phyloP scores from a whole-genome alignment of 2,329 filamentous ascomycete genomes.

The Ophiostoma sp. region DNA sequence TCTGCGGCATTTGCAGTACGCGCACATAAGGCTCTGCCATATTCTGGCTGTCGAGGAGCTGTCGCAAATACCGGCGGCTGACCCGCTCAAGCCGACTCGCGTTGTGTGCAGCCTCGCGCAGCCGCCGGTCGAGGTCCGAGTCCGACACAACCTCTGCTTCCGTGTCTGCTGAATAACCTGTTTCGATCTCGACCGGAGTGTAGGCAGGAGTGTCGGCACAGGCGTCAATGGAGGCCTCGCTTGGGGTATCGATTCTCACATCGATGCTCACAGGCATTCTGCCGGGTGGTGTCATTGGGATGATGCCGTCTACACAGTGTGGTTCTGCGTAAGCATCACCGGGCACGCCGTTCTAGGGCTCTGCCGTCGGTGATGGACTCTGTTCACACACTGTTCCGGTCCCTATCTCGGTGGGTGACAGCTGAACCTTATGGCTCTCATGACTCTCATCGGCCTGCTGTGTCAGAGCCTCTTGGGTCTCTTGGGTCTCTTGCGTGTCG shows the following conservation, averaged over 20 bases:
- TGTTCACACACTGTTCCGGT: not conserved
- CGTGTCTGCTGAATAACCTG: no score
- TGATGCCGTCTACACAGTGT: no score
- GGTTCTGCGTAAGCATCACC: not conserved
- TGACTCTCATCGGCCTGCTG: no score
- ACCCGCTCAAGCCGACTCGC: not conserved
- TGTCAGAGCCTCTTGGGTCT: no score
- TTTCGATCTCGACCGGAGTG: not conserved
- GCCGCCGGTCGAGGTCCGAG: slow-evolving; percentile 3
- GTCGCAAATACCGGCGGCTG: not conserved
- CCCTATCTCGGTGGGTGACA: no score
- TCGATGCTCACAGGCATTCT: not conserved
- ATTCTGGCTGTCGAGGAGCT: not conserved
- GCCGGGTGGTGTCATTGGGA: slow-evolving; percentile 1
- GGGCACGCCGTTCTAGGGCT: not conserved
- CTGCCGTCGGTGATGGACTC: not conserved
- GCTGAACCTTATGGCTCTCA: no score
- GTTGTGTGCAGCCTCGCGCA: slow-evolving; percentile 9
- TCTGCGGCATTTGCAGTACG: not conserved
- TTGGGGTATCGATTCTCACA: not conserved
- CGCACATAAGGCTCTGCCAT: not conserved
- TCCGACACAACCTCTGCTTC: not conserved
- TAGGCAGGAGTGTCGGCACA: not conserved
- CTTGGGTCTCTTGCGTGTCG: no score
- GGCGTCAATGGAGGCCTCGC: not conserved